These are phyloP conservation scores for Diaporthe australafricana DNA, from an alignment of 2,329 filamentous ascomycete species.

Conservation along the genomic window DNA sequence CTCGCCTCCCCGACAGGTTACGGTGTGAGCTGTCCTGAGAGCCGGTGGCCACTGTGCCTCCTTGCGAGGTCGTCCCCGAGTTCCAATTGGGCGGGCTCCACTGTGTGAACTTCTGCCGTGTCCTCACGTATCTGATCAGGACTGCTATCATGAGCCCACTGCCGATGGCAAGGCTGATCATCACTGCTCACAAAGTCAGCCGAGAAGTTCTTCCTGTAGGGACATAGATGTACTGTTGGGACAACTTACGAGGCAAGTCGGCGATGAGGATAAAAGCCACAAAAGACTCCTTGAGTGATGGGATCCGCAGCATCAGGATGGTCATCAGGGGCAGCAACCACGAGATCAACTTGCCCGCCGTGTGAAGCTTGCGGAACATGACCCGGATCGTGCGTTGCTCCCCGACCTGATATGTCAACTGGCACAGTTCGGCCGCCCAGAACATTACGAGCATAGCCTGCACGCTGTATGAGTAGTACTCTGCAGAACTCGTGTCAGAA, in stretches of 20 bases:
- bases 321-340: constrained; percentile 41
- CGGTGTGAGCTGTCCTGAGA: constrained; percentile 16
- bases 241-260: constrained; percentile 41
- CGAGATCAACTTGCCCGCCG: constrained; percentile 39
- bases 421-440: constrained; percentile 38
- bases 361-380: constrained; percentile 40
- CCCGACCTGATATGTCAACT: constrained; percentile 36
- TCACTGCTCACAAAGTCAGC: constrained; percentile 35
- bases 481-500: constrained; percentile 31
- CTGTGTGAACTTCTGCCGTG: constrained; percentile 41
- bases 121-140: constrained; percentile 40
- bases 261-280: constrained; percentile 39
- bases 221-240: background rate
- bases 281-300: constrained; percentile 34
- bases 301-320: constrained; percentile 38
- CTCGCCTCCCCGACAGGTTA: constrained; percentile 8
- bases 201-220: fast-evolving
- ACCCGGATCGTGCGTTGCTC: constrained; percentile 37
- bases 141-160: constrained; percentile 43
- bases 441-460: constrained; percentile 42
- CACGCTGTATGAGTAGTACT: constrained; percentile 42
- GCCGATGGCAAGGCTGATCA: constrained; percentile 41
- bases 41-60: constrained; percentile 5
- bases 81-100: constrained; percentile 39
- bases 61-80: constrained; percentile 29